Evolutionary conservation across 768 basidiomycete species (phyloP).

Genomic region (Ephemerocybe angulata): DNA sequence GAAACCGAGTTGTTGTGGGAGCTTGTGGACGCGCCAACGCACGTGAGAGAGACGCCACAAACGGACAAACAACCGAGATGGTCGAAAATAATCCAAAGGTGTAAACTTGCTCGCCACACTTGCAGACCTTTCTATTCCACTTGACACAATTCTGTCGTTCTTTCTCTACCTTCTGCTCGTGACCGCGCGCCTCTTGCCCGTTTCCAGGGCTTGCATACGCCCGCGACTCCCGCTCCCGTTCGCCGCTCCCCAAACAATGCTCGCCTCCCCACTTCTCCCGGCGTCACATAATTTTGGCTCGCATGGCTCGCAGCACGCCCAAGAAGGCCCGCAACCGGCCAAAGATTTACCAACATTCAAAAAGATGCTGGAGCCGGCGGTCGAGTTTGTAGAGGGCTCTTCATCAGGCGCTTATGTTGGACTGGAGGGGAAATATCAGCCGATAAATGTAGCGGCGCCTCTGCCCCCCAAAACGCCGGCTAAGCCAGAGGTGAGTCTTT

Average conservation of each 20-base stretch:
- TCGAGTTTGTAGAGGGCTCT: slow-evolving; percentile 83
- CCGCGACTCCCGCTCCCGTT: slow-evolving; percentile 1
- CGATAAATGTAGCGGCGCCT: slow-evolving; percentile 70
- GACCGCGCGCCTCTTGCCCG: neutral
- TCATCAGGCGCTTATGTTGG: slow-evolving; percentile 72
- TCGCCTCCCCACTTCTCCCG: slow-evolving; percentile 62
- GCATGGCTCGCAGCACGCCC: slow-evolving; percentile 42
- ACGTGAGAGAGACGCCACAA: slow-evolving; percentile 1
- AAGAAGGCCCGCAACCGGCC: slow-evolving; percentile 62
- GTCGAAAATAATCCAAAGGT: slow-evolving; percentile 9
- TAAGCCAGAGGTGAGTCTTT: slow-evolving; percentile 34
- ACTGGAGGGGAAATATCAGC: slow-evolving; percentile 73
- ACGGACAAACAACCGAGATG: slow-evolving; percentile 2
- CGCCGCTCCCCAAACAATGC: slow-evolving; percentile 44
- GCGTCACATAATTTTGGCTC: slow-evolving; percentile 46
- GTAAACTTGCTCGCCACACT: slow-evolving; percentile 7
- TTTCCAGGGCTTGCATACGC: neutral
- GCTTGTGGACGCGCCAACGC: neutral
- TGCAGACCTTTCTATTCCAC: neutral
- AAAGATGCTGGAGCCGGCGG: slow-evolving; percentile 70
- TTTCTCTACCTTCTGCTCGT: neutral
- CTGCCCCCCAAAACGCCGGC: slow-evolving; percentile 33
- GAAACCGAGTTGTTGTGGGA: neutral
- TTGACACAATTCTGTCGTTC: neutral
- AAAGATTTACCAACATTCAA: slow-evolving; percentile 75